Evolutionary conservation across 805 yeast species (phyloP), one percentile per base, ranked within the genome.

Genomic region (Saccharomycopsis selenospora): DNA sequence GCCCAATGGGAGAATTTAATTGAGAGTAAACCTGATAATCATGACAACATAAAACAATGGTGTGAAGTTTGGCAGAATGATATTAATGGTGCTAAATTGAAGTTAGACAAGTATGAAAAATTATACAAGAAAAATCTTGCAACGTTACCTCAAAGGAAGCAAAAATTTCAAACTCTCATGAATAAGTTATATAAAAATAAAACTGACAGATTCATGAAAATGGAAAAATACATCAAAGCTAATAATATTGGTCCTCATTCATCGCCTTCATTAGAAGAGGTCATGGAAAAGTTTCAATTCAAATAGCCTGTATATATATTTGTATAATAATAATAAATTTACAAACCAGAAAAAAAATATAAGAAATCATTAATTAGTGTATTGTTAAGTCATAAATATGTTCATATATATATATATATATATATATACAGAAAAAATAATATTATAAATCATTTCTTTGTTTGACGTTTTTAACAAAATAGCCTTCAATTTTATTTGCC

Each of bases 1-100:
- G 51, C 48, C 17, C 36, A 40, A 17, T 48, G 51, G 51, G 51
- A 48, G 18, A 29, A 23, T 5, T 43, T 43, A 25, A 17, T 43
- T 13, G 46, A 43, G 26, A 23, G 23, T 22, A 26, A 24, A 17
- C 13, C 6, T 22, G 36, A 18, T 14, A 18, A 18, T 17, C 8
- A 27, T n/a, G 26, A 18, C 23, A 43, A 43, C 7, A 30, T 43
- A 8, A n/a, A 30, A n/a, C 17, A 27, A 14, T 43, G 47, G 47
- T 13, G 33, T 7, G n/a, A 14, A 13, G 22, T 20, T 2, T 23
- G 22, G 24, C 29, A 26, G 6, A 30, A 29, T 14, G 43, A 43
- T 3, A 10, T 23, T 17, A 13, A 28, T 28, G 11, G 11, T 7
- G 40, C 41, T 5, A 40, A 18, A 30, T 43, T 38, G 18, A 23